Base-by-base conservation (phyloP, 768 basidiomycete genomes). In the Clavulina sp. region DNA sequence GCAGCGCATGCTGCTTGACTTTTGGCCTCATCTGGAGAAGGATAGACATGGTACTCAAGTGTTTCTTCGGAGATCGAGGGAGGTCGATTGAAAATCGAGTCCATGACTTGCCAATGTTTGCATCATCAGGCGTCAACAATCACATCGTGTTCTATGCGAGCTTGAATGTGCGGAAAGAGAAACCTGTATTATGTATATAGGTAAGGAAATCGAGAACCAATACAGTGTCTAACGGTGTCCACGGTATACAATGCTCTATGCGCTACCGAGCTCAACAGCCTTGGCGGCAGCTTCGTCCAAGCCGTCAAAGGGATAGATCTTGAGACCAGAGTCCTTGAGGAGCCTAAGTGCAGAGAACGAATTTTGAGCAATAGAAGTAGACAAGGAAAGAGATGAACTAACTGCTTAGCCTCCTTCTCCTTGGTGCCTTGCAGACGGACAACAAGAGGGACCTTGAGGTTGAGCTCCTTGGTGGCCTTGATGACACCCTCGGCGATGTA, bases 401-500 rank as follows among this genome's bases (percentile, higher is more conserved):
- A 95, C 91, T 81, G 70, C 69, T 97, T 96, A 2, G 95, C 93
- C 66, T 97, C 93, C 32, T 69, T 70, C 66, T 97, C 93, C 68
- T 91, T 99, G 19, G 92, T 99, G 48, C 95, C 95, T 68, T 99
- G 95, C 57, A 99, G 71, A 57, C 95, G 75, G 36, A 99, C 95
- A 56, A 99, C 77, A 46, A 99, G 65, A 44, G 95, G 95, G 54
- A 97, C 81, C 5, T 66, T 75, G 52, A 99, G 67, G 40, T 77
- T 68, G 40, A 99, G 74, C 63, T 97, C 95, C 66, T 85, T 86
- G 28, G 92, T 88, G 21, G 95, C 95, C 59, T 87, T 89, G 69
- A 99, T 99, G 63, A 97, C 93, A 67, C 95, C 95, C 65, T 93
- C 89, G 2, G 89, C 89, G 60, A 92, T 91, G 63, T 92, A 92